Evolutionary conservation across 371 early-diverging fungal genomes (phyloP), one percentile per base, ranked within the genome.

Genomic region (Apophysomyces sp.): DNA sequence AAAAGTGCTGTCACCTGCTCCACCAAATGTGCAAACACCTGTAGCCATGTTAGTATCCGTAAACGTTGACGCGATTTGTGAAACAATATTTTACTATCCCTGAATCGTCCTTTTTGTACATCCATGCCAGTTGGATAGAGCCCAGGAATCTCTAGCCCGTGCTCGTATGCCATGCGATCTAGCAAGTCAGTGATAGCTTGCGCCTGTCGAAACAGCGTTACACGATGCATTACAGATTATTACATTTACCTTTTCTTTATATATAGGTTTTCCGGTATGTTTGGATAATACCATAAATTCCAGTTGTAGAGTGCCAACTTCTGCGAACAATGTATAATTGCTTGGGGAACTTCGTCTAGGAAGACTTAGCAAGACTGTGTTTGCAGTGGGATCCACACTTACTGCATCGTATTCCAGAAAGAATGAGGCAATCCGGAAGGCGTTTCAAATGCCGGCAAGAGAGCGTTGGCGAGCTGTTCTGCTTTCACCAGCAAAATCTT

Each of bases 221-320:
- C 11, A 27, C 16, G 27, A 39, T 24, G 28, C 15, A 32, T 39
- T 53, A 37, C 15, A 28, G 31, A 27, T 9, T 21, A n/a, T 18
- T 36, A 26, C 3, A 15, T 55, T 40, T 73, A 82, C 88, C 80
- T 80, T 85, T 65, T 83, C 57, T 11, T 80, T 78, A 63, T 86
- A 92, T 4, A 74, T 63, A 9, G 79, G 72, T 54, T 92, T 78
- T 0, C 86, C 83, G 0, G 93, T 91, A 37, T 94, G 78, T 30
- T 86, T 70, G 3, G 89, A 85, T 27, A 97, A 78, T 37, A 87
- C 78, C 44, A 90, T 87, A 67, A 94, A 93, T 74, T 98, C 98
- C 31, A 98, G 69, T 53, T 95, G 84, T 21, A 97, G 70, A 0
- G 95, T 89, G 4, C 94, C 95, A 13, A 92, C 87, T 58, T 96